phyloP scores from a whole-genome alignment of 2,329 filamentous ascomycete species.

The Mariannaea sp. region DNA sequence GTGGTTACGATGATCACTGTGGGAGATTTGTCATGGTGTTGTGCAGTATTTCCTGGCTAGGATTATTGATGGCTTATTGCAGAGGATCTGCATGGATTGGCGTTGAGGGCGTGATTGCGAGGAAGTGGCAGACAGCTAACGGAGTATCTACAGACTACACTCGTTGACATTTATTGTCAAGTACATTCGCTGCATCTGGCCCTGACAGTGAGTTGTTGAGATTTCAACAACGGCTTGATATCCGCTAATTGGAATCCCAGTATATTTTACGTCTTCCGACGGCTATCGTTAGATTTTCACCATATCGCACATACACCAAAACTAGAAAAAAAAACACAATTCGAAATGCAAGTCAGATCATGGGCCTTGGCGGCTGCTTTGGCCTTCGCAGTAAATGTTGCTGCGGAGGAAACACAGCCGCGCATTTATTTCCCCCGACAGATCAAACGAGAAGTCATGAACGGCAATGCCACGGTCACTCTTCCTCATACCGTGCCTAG shows the following conservation, averaged over 20 bases:
- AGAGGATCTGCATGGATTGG: too few relatives aligned
- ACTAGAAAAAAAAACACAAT: conserved; percentile 21
- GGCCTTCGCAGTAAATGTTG: conserved; percentile 53
- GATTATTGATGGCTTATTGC: too few relatives aligned
- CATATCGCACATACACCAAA: conserved; percentile 28
- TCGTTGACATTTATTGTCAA: conserved; percentile 61
- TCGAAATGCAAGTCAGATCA: conserved; percentile 56
- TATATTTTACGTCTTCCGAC: conserved; percentile 30
- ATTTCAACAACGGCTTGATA: not conserved
- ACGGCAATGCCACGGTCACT: conserved; percentile 48
- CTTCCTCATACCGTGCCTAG: conserved; percentile 28
- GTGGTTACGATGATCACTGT: not conserved
- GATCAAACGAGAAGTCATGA: conserved; percentile 55
- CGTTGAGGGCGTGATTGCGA: too few relatives aligned
- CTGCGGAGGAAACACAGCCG: conserved; percentile 52
- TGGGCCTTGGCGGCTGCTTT: conserved; percentile 54
- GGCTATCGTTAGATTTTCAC: conserved; percentile 25
- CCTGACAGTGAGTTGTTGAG: conserved; percentile 51
- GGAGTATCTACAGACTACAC: conserved; percentile 42
- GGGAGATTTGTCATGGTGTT: not conserved
- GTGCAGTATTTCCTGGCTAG: too few relatives aligned
- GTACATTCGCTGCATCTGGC: conserved; percentile 60
- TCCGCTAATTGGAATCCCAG: conserved; percentile 22
- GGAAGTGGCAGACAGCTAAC: conserved; percentile 18
- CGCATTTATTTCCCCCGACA: conserved; percentile 63